phyloP scores from a whole-genome alignment of 1,284 basidiomycete genomes.

The Pascua guehoae region DNA sequence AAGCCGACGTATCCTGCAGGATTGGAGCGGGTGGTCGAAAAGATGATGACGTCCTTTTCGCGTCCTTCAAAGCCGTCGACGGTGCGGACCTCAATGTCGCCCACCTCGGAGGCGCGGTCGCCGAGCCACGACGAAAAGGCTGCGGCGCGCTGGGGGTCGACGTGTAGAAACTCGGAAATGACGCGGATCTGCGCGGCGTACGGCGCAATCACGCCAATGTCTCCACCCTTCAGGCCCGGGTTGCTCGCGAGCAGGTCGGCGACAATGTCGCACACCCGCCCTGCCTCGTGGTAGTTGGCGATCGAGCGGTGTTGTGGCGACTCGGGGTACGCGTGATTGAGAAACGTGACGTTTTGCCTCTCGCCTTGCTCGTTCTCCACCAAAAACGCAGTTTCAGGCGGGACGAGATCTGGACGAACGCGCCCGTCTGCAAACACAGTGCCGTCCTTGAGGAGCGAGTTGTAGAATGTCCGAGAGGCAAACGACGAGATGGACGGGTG shows the following conservation, averaged over 20 bases:
- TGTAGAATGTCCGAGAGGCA: slow-evolving; percentile 79
- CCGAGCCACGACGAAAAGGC: slow-evolving; percentile 63
- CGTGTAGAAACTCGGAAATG: slow-evolving; percentile 58
- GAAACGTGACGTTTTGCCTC: slow-evolving; percentile 59
- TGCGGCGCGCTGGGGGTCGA: slow-evolving; percentile 33
- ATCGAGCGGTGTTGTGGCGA: slow-evolving; percentile 63
- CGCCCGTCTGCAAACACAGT: slow-evolving; percentile 60
- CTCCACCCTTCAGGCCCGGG: slow-evolving; percentile 62
- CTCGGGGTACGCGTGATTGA: slow-evolving; percentile 71
- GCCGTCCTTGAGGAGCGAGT: slow-evolving; percentile 65
- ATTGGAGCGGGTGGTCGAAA: slow-evolving; percentile 84
- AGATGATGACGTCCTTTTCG: slow-evolving; percentile 86
- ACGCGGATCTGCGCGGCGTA: slow-evolving; percentile 76
- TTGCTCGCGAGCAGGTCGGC: slow-evolving; percentile 73
- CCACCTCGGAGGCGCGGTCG: slow-evolving; percentile 62
- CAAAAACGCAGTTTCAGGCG: slow-evolving; percentile 57
- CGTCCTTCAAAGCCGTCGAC: slow-evolving; percentile 92
- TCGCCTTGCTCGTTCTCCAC: slow-evolving; percentile 15
- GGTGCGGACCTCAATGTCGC: slow-evolving; percentile 73
- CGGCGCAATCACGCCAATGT: slow-evolving; percentile 84
- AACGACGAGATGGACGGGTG: slow-evolving; percentile 83
- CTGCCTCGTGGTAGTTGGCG: slow-evolving; percentile 69
- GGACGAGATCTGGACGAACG: slow-evolving; percentile 56
- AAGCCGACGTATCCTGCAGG: slow-evolving; percentile 72
- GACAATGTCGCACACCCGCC: slow-evolving; percentile 70